These are phyloP conservation scores for Dalbergia cochinchinensis DNA, from an alignment of 306 rosid genomes.

Conservation along the genomic window DNA sequence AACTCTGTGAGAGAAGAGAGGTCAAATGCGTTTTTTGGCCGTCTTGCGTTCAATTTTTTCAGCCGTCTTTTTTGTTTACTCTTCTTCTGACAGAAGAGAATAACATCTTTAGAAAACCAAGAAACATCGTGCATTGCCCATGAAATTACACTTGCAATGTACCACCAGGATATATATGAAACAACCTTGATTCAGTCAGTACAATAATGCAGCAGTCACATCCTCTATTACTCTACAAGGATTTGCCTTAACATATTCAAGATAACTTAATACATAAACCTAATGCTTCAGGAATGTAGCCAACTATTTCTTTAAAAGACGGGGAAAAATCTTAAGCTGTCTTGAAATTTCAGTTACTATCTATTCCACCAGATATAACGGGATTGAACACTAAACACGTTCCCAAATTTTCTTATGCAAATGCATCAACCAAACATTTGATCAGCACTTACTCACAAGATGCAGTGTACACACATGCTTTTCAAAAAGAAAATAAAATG, in stretches of 20 bases:
- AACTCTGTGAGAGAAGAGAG: conserved; percentile 70
- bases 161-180: background rate
- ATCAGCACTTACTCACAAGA: conserved; percentile 1
- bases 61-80: conserved; percentile 66
- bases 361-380: background rate
- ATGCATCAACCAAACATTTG: conserved; percentile 24
- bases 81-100: conserved; percentile 48
- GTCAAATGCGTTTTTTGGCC: conserved; percentile 71
- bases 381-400: conserved; percentile 19
- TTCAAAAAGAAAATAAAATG: conserved; percentile 9
- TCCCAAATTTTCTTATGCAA: background rate
- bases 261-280: conserved; percentile 6
- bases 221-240: background rate
- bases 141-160: background rate
- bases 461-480: background rate
- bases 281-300: background rate
- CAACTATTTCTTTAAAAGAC: background rate
- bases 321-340: background rate
- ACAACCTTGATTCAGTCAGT: background rate
- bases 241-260: background rate
- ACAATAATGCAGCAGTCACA: conserved; percentile 9
- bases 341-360: background rate
- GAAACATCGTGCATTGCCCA: conserved; percentile 17
- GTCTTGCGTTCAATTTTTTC: conserved; percentile 68
- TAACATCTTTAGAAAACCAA: conserved; percentile 33